A percentile compares a stretch with the other conserved stretches of the same genome.
These are phyloP conservation scores for Rhizopogon hawkerae DNA, from an alignment of 1,284 basidiomycete species.

Conservation along the genomic window DNA sequence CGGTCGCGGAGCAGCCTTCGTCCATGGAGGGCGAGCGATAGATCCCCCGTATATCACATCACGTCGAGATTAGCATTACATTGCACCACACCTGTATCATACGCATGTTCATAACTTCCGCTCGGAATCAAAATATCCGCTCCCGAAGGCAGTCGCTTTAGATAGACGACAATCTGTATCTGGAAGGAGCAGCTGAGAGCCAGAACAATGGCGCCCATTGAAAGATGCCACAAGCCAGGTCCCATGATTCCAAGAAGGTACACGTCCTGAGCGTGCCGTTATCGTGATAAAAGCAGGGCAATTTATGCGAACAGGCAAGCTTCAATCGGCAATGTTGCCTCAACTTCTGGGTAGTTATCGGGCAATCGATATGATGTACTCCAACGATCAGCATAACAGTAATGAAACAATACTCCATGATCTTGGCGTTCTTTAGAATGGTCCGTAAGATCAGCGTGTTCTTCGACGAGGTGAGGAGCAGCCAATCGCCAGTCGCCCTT, in stretches of 20 bases:
- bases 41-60: neutral
- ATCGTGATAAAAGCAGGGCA: slow-evolving; percentile 1
- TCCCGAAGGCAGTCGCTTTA: slow-evolving; percentile 5
- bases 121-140: slow-evolving; percentile 8
- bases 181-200: neutral
- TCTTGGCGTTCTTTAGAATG: neutral
- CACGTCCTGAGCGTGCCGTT: slow-evolving; percentile 1
- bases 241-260: slow-evolving; percentile 1
- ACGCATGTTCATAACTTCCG: slow-evolving; percentile 16
- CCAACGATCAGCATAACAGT: neutral
- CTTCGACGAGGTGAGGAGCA: neutral
- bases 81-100: slow-evolving; percentile 24
- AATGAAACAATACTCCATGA: neutral
- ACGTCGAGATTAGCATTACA: slow-evolving; percentile 13
- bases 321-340: slow-evolving; percentile 1
- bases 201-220: neutral
- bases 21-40: neutral
- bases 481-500: neutral
- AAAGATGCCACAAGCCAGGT: neutral
- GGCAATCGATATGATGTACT: neutral
- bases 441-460: neutral
- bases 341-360: neutral
- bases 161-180: neutral
- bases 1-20: neutral
- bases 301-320: neutral